Evolutionary conservation across 2,329 filamentous ascomycete species (phyloP).

Genomic region (Thelonectria discophora): DNA sequence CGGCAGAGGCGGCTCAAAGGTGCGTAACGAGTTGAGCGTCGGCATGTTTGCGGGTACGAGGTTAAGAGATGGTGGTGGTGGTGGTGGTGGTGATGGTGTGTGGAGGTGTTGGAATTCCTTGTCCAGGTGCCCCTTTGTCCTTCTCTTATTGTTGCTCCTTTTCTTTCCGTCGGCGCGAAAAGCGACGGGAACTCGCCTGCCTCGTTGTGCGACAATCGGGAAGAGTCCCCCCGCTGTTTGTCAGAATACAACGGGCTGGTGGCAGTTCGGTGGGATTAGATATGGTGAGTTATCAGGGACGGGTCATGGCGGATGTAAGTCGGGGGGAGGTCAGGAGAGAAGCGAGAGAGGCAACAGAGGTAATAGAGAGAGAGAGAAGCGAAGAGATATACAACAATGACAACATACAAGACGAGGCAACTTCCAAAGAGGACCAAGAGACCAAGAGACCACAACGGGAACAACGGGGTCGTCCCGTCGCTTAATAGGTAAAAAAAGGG

Average conservation of each 20-base stretch:
- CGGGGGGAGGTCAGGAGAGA: background rate
- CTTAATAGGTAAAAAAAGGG: conserved; percentile 34
- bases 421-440: background rate
- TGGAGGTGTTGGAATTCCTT: too few species aligned
- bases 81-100: too few species aligned
- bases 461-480: conserved; percentile 36
- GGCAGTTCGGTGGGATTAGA: too few species aligned
- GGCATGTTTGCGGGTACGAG: conserved; percentile 30
- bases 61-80: background rate
- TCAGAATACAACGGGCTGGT: too few species aligned
- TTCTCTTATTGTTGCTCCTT: background rate
- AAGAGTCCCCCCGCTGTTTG: too few species aligned
- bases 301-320: background rate
- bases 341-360: background rate
- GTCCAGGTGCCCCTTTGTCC: background rate
- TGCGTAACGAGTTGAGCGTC: conserved; percentile 37
- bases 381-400: background rate
- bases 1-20: conserved; percentile 39
- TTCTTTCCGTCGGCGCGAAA: background rate
- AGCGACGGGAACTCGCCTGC: too few species aligned
- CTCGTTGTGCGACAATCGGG: too few species aligned
- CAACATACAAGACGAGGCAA: conserved; percentile 1
- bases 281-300: background rate
- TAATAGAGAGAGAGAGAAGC: conserved; percentile 1
- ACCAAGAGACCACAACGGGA: conserved; percentile 27